A percentile compares a stretch with the other conserved stretches of the same genome.
Conservation (phyloP, 495 filamentous ascomycete species). For the Cryomyces minteri region DNA sequence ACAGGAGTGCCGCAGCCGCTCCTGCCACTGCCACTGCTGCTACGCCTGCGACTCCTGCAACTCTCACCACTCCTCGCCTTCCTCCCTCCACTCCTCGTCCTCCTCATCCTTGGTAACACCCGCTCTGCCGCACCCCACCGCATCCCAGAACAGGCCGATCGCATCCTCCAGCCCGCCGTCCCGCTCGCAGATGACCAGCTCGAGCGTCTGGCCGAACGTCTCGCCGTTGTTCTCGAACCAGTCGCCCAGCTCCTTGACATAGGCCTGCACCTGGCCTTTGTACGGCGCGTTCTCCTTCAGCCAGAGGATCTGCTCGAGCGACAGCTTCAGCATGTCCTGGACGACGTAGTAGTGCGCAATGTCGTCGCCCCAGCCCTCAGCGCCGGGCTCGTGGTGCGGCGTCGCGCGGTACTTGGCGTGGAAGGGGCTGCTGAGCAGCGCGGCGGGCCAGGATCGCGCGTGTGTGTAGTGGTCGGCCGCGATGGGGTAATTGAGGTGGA, state of each 20-base stretch:
- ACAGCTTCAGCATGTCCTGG: slow-evolving; percentile 47
- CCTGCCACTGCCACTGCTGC: too few relatives aligned
- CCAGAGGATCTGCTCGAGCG: slow-evolving; percentile 38
- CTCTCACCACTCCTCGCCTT: too few relatives aligned
- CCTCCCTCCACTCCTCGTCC: too few relatives aligned
- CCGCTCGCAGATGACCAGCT: slow-evolving; percentile 35
- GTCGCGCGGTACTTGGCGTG: slow-evolving; percentile 12
- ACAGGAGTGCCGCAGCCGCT: too few relatives aligned
- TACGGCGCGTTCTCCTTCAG: slow-evolving; percentile 32
- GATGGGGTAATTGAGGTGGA: slow-evolving; percentile 30
- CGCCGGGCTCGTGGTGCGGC: slow-evolving; percentile 19
- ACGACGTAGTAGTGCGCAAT: slow-evolving; percentile 44
- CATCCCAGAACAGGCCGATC: too few relatives aligned
- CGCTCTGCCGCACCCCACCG: too few relatives aligned
- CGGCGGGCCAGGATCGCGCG: slow-evolving; percentile 3
- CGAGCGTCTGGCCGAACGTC: slow-evolving; percentile 32
- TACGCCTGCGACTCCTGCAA: too few relatives aligned
- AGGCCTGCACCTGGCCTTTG: slow-evolving; percentile 35
- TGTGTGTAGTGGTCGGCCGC: slow-evolving; percentile 7
- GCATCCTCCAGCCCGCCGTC: background rate
- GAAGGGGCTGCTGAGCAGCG: slow-evolving; percentile 7
- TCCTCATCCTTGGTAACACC: too few relatives aligned
- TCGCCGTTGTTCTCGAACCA: slow-evolving; percentile 50
- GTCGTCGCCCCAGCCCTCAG: slow-evolving; percentile 43
- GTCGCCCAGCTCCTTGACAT: slow-evolving; percentile 30